Percentiles rank a stretch among this genome's conserved stretches.
phyloP scores from a whole-genome alignment of 768 basidiomycete species.

The Gautieria morchelliformis region DNA sequence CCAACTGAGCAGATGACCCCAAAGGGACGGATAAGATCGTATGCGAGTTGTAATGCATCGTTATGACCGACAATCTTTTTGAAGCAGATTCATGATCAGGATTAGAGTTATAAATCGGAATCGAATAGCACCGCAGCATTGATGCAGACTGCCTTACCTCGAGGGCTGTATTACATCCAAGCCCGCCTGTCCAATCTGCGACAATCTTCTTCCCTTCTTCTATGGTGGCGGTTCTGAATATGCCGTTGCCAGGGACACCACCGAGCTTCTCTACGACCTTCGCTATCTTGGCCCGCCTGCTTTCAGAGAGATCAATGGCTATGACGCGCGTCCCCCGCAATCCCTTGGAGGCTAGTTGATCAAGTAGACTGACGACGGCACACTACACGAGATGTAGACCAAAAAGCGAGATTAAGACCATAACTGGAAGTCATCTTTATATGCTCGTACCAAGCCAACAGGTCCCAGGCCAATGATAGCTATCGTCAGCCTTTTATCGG shows the following conservation, averaged over 20 bases:
- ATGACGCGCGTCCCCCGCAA: conserved; percentile 43
- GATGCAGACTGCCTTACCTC: conserved; percentile 36
- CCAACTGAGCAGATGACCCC: conserved; percentile 71
- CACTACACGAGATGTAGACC: conserved; percentile 31
- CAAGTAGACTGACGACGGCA: conserved; percentile 52
- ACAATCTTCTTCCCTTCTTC: conserved; percentile 43
- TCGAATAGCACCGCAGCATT: background rate
- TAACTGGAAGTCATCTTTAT: background rate
- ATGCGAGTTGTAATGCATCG: conserved; percentile 53
- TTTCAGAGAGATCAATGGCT: conserved; percentile 51
- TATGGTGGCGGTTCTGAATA: conserved; percentile 41
- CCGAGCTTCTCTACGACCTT: conserved; percentile 46
- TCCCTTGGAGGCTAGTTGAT: conserved; percentile 38
- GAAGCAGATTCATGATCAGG: background rate
- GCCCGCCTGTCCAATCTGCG: conserved; percentile 40
- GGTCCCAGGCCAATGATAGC: conserved; percentile 72
- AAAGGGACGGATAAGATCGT: conserved; percentile 64
- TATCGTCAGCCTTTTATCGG: conserved; percentile 47
- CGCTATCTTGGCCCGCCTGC: conserved; percentile 49
- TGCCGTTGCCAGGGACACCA: conserved; percentile 32
- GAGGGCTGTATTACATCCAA: conserved; percentile 56
- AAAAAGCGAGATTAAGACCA: background rate
- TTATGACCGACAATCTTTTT: conserved; percentile 60
- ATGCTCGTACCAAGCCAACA: conserved; percentile 51
- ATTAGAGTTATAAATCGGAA: too few species aligned